A percentile compares a stretch with the other conserved stretches of the same genome.
Conservation (phyloP, 2,329 filamentous ascomycete species). For the Neobulgaria alba region DNA sequence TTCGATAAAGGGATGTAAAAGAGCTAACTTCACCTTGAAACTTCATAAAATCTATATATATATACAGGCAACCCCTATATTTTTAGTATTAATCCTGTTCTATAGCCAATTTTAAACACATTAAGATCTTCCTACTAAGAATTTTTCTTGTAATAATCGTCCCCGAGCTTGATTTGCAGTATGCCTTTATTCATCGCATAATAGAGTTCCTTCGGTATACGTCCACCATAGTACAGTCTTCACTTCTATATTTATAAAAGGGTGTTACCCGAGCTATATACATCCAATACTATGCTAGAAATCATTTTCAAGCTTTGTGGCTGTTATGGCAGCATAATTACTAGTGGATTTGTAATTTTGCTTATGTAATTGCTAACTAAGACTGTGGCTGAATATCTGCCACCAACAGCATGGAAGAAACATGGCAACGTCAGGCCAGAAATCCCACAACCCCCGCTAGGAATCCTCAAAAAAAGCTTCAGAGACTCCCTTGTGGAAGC, state of each 20-base stretch:
- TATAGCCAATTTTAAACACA: slow-evolving; percentile 10
- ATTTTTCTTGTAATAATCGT: too few relatives aligned
- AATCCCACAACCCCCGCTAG: too few relatives aligned
- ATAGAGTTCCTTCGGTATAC: slow-evolving; percentile 5
- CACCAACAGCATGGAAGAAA: too few relatives aligned
- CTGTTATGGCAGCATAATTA: slow-evolving; percentile 6
- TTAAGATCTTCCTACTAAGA: slow-evolving; percentile 7
- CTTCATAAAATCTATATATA: slow-evolving; percentile 8
- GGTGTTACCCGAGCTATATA: slow-evolving; percentile 4
- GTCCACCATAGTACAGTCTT: slow-evolving; percentile 1
- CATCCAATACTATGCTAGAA: slow-evolving; percentile 6
- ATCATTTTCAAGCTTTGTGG: slow-evolving; percentile 10
- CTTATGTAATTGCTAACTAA: too few relatives aligned
- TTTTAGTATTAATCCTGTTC: slow-evolving; percentile 7
- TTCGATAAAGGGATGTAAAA: too few relatives aligned
- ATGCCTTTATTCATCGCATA: slow-evolving; percentile 6
- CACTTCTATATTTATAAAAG: slow-evolving; percentile 3
- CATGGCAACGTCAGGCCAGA: too few relatives aligned
- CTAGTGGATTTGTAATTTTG: too few relatives aligned
- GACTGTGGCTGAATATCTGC: too few relatives aligned
- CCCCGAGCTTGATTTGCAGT: slow-evolving; percentile 7
- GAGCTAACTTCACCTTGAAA: slow-evolving; percentile 8
- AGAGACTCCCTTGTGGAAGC: too few relatives aligned
- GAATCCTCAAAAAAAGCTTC: too few relatives aligned
- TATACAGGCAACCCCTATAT: slow-evolving; percentile 2